phyloP scores from a whole-genome alignment of 345 rosid species.

The Salix exigua region DNA sequence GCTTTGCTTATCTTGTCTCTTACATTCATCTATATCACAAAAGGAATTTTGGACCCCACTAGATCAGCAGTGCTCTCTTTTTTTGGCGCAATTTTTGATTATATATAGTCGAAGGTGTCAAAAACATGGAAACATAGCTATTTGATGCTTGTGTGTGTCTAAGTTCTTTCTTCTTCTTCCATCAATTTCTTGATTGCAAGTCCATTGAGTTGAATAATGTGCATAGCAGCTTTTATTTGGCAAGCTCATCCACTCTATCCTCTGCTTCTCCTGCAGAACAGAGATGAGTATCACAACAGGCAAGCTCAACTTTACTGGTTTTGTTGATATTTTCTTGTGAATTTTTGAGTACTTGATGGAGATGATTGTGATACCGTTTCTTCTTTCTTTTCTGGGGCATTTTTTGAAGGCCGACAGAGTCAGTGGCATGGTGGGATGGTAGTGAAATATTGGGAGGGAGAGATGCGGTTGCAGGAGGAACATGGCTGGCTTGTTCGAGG shows the following conservation, averaged over 20 bases:
- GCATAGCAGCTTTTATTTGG: conserved; percentile 62
- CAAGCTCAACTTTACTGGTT: conserved; percentile 6
- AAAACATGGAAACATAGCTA: background rate
- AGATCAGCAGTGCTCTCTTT: background rate
- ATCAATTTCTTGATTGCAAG: background rate
- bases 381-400: too few relatives aligned
- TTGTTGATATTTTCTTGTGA: background rate
- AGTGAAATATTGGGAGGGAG: conserved; percentile 53
- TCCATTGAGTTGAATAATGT: conserved; percentile 31
- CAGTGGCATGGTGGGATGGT: conserved; percentile 61
- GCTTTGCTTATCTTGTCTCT: too few relatives aligned
- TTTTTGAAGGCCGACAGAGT: conserved; percentile 45
- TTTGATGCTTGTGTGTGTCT: background rate
- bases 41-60: background rate
- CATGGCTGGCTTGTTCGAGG: conserved; percentile 68
- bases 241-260: conserved; percentile 59
- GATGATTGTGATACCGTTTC: background rate
- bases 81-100: background rate
- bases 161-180: background rate
- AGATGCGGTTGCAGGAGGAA: conserved; percentile 60
- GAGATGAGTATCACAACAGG: conserved; percentile 73
- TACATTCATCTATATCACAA: background rate
- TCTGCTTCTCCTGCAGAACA: conserved; percentile 55
- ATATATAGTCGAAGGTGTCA: background rate
- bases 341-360: background rate